A percentile compares a stretch with the other conserved stretches of the same genome.
Conservation (phyloP, 495 filamentous ascomycete species). For the Penicillium tannophilum region DNA sequence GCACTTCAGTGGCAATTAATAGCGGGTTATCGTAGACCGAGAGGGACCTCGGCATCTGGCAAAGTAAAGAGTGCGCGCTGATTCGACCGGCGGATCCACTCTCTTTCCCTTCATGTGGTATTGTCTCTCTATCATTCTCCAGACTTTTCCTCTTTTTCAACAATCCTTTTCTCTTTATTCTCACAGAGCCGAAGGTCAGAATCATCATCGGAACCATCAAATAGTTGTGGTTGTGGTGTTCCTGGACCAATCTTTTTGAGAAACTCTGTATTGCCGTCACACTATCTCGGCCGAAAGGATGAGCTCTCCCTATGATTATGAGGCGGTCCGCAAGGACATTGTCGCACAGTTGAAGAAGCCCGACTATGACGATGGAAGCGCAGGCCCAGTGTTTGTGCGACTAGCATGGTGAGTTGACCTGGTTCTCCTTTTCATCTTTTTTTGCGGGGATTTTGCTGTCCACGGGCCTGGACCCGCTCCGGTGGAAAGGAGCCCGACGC, state of each 20-base stretch:
- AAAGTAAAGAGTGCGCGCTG: background rate
- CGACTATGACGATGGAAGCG: slow-evolving; percentile 63
- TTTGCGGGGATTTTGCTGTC: slow-evolving; percentile 4
- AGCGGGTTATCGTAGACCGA: slow-evolving; percentile 12
- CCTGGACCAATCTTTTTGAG: background rate
- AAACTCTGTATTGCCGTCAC: slow-evolving; percentile 3
- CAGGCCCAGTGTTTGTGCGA: slow-evolving; percentile 62
- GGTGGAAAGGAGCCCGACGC: background rate
- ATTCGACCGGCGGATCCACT: slow-evolving; percentile 35
- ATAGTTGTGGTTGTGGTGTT: background rate
- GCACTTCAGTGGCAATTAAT: slow-evolving; percentile 9
- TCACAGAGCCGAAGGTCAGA: no score
- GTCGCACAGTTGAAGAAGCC: slow-evolving; percentile 57
- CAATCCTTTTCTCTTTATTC: slow-evolving; percentile 8
- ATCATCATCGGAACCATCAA: no score
- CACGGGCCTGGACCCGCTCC: slow-evolving; percentile 10
- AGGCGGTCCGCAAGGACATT: slow-evolving; percentile 57
- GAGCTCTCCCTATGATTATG: slow-evolving; percentile 49
- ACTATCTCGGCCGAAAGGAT: slow-evolving; percentile 41
- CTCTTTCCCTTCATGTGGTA: slow-evolving; percentile 35
- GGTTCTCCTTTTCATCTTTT: background rate
- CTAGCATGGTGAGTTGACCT: slow-evolving; percentile 55
- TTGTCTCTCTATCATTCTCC: slow-evolving; percentile 2
- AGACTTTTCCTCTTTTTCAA: slow-evolving; percentile 21
- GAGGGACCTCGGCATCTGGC: slow-evolving; percentile 9